A percentile compares a stretch with the other conserved stretches of the same genome.
These are phyloP conservation scores for Phytophthora ohioensis DNA, from an alignment of 352 stramenopile species.

Conservation along the genomic window DNA sequence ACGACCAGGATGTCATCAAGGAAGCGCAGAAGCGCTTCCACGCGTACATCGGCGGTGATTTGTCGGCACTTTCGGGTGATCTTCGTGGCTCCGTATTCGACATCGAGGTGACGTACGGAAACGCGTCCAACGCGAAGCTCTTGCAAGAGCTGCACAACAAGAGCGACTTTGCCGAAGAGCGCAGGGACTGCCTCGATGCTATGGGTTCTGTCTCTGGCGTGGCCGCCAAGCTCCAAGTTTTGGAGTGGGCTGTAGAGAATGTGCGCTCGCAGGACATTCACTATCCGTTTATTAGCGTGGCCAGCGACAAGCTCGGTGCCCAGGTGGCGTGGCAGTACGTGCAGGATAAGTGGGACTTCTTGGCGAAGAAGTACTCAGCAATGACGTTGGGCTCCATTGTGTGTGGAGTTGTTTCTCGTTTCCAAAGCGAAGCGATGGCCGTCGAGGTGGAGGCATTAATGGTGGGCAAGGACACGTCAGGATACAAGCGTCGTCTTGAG, in stretches of 20 bases:
- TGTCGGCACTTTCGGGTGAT: constrained; percentile 58
- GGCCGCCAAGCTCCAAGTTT: constrained; percentile 58
- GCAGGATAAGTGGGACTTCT: constrained; percentile 65
- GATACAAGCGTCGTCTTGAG: constrained; percentile 64
- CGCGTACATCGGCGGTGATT: constrained; percentile 56
- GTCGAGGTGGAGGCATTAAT: constrained; percentile 68
- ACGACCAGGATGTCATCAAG: constrained; percentile 57
- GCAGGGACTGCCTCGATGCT: constrained; percentile 62
- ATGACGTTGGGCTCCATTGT: constrained; percentile 62
- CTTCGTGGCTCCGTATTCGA: constrained; percentile 65
- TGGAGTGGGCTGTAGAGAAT: constrained; percentile 79
- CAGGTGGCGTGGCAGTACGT: constrained; percentile 77
- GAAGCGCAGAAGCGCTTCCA: constrained; percentile 69
- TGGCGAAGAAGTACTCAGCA: constrained; percentile 68
- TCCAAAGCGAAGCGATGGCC: constrained; percentile 60
- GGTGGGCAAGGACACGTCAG: constrained; percentile 59
- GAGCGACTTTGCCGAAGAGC: constrained; percentile 75
- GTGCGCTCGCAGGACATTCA: constrained; percentile 78
- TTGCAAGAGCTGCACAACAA: constrained; percentile 70
- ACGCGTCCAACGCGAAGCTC: constrained; percentile 56
- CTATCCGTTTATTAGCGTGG: constrained; percentile 61
- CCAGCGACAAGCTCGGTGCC: constrained; percentile 50
- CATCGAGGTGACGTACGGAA: constrained; percentile 54
- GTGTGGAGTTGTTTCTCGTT: constrained; percentile 45
- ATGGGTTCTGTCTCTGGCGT: constrained; percentile 60